Base-by-base conservation (phyloP, 2,329 filamentous ascomycete genomes). In the Talaromyces marneffei region DNA sequence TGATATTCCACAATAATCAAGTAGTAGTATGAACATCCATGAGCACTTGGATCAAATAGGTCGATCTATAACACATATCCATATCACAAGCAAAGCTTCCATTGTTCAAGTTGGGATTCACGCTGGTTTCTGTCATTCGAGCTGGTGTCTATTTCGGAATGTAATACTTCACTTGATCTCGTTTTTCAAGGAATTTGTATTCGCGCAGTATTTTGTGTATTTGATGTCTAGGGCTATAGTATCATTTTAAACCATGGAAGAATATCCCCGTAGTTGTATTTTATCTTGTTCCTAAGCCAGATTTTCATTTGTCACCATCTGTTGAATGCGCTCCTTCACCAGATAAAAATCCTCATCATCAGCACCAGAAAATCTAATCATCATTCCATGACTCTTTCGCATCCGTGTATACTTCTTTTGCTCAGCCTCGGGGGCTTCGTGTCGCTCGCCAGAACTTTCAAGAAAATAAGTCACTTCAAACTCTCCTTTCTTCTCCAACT, bases 311-410 rank as follows among this genome's bases (percentile, higher is more conserved):
- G 12, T 40, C 10, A 40, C 20, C 9, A 58, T 58, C 7, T 62
- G n/a, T 33, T 20, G 37, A 25, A 62, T 33, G 1, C 14, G 8
- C 31, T n/a, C 12, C 31, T 48, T 29, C 5, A 58, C 60, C 25
- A 25, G 14, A 23, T 27, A 18, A 14, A 59, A 62, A 29, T 62
- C 60, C 2, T 54, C 50, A 18, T 62, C 60, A 6, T 48, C 48
- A n/a, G 33, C 33, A 40, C 40, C 20, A n/a, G 27, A 20, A 25
- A 59, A 62, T 10, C 31, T 52, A 33, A 59, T 59, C 60, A 62
- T 62, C 56, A 50, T 62, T n/a, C 56, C 60, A 39, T 62, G 60
- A 16, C 44, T 48, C 18, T 62, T 59, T 14, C 31, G 29, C 56
- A 56, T 31, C 31, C 46, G 56, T 48, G 59, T 20, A 23, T 52